Conservation (phyloP, 768 basidiomycete species). For the Hemileccinum rubropunctum region DNA sequence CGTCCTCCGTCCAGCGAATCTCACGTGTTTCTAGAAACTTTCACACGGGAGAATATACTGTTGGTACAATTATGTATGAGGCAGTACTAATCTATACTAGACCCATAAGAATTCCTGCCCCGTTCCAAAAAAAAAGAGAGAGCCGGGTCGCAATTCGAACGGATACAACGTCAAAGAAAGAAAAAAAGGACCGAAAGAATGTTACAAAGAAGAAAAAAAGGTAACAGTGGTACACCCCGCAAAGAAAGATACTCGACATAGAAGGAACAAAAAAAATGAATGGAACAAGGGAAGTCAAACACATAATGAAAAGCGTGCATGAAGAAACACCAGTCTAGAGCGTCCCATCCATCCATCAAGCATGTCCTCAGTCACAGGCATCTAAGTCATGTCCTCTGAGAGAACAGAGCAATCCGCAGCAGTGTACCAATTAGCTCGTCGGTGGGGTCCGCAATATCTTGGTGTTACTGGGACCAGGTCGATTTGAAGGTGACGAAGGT, state of each 20-base stretch:
- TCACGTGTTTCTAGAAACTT: constrained; percentile 15
- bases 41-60: background rate
- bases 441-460: constrained; percentile 19
- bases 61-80: constrained; percentile 28
- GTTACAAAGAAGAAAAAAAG: constrained; percentile 2
- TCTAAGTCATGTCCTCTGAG: constrained; percentile 20
- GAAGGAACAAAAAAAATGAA: background rate
- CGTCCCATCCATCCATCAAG: constrained; percentile 21
- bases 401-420: constrained; percentile 1
- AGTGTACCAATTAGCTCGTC: constrained; percentile 7
- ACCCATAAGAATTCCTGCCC: constrained; percentile 19
- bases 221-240: constrained; percentile 8
- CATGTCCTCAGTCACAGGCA: constrained; percentile 9
- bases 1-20: constrained; percentile 7
- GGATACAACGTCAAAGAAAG: constrained; percentile 8
- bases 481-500: constrained; percentile 18
- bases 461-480: constrained; percentile 24
- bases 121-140: constrained; percentile 19
- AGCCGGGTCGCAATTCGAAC: constrained; percentile 9
- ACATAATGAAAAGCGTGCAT: constrained; percentile 4
- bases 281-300: background rate
- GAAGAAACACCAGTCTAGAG: constrained; percentile 18
- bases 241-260: background rate
- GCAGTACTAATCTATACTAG: constrained; percentile 27
- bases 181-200: background rate